These are phyloP conservation scores for Phyllachora maydis DNA, from an alignment of 2,329 filamentous ascomycete species.

Conservation along the genomic window DNA sequence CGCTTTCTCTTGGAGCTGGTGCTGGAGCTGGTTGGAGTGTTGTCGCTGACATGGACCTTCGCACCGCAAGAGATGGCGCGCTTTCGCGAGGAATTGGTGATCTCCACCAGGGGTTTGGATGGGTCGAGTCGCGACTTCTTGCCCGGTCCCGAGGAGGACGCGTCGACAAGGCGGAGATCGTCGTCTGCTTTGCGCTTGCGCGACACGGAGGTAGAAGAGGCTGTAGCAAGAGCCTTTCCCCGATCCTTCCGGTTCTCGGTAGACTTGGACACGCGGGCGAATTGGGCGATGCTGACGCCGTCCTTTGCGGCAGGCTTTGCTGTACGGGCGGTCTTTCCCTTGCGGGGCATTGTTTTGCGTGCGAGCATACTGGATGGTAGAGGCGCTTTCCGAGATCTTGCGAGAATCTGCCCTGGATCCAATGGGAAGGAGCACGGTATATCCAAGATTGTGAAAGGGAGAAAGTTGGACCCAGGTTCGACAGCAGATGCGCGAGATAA, in stretches of 20 bases:
- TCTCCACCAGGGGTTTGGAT: too few species aligned
- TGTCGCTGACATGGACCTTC: slow-evolving; percentile 8
- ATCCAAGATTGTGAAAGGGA: too few species aligned
- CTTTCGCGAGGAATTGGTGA: slow-evolving; percentile 1
- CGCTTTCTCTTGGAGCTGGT: slow-evolving; percentile 12
- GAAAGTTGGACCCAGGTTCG: too few species aligned
- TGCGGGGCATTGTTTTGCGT: too few species aligned
- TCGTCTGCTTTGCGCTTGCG: slow-evolving; percentile 19
- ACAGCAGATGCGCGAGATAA: too few species aligned
- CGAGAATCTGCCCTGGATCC: too few species aligned
- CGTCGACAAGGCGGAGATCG: slow-evolving; percentile 6
- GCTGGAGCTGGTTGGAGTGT: slow-evolving; percentile 4
- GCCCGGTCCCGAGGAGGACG: slow-evolving; percentile 1
- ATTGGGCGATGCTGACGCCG: slow-evolving; percentile 21
- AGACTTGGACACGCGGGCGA: slow-evolving; percentile 25
- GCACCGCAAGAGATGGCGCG: slow-evolving; percentile 9
- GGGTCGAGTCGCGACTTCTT: slow-evolving; percentile 6
- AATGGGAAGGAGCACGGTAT: too few species aligned
- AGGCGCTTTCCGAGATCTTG: too few species aligned
- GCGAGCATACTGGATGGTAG: too few species aligned
- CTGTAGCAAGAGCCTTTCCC: slow-evolving; percentile 9
- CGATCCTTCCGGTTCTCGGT: slow-evolving; percentile 8
- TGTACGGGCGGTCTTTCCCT: too few species aligned
- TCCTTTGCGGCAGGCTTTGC: too few species aligned
- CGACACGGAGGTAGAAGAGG: slow-evolving; percentile 10